Evolutionary conservation across 2,329 filamentous ascomycete species (phyloP).

Genomic region (Phialemoniopsis sp.): DNA sequence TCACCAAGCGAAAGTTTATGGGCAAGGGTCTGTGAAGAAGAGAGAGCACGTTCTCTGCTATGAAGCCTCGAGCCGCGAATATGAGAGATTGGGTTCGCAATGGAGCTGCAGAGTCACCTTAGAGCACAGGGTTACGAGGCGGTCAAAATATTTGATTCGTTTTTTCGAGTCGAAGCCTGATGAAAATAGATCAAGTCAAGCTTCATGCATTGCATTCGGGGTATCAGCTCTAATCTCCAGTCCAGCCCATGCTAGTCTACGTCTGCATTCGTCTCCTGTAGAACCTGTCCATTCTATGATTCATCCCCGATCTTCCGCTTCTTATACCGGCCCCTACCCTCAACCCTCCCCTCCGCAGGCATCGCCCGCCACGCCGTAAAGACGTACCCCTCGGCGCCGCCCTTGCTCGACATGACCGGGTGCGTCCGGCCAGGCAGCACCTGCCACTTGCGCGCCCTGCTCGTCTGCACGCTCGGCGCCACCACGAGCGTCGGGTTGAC

Average conservation of each 20-base stretch:
- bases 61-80: not conserved
- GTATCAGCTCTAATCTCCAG: too few relatives aligned
- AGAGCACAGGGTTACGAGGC: too few relatives aligned
- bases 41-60: not conserved
- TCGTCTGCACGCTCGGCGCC: conserved; percentile 76
- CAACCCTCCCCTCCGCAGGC: conserved; percentile 74
- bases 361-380: conserved; percentile 80
- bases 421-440: conserved; percentile 89
- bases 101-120: too few relatives aligned
- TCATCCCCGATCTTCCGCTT: conserved; percentile 48
- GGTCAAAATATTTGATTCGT: too few relatives aligned
- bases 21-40: conserved; percentile 71
- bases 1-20: conserved; percentile 99
- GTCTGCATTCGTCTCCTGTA: too few relatives aligned
- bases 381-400: conserved; percentile 85
- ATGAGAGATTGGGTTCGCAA: too few relatives aligned
- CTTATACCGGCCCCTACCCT: conserved; percentile 77
- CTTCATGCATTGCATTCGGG: too few relatives aligned
- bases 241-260: too few relatives aligned
- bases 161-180: too few relatives aligned
- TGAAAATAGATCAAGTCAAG: too few relatives aligned
- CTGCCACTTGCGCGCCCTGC: conserved; percentile 78
- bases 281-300: not conserved
- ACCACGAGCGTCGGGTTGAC: conserved; percentile 83
- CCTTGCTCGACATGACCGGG: conserved; percentile 84